phyloP scores from a whole-genome alignment of 441 rosid species.

The Adansonia madagascariensis region DNA sequence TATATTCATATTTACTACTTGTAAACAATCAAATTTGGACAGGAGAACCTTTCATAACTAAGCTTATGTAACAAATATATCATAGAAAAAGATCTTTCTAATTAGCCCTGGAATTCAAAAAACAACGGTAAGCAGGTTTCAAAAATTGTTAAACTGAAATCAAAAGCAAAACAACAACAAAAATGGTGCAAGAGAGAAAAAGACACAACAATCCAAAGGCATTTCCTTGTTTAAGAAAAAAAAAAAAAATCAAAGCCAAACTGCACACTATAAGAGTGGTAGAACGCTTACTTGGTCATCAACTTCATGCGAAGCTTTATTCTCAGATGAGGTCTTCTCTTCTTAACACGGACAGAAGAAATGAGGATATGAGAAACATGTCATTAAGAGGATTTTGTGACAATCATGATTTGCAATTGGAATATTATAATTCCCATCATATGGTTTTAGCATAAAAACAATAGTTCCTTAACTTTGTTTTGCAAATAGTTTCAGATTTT shows the following conservation, averaged over 20 bases:
- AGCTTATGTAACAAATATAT: slow-evolving; percentile 3
- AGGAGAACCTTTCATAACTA: not conserved
- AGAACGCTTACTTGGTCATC: slow-evolving; percentile 53
- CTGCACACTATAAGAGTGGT: not conserved
- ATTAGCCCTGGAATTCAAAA: slow-evolving; percentile 2
- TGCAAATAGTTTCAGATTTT: slow-evolving; percentile 1
- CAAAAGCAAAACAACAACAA: slow-evolving; percentile 14
- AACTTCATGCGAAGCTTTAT: slow-evolving; percentile 33
- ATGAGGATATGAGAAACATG: slow-evolving; percentile 29
- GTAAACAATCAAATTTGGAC: not conserved
- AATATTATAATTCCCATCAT: not conserved
- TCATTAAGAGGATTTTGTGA: not conserved
- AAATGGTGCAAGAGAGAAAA: not conserved
- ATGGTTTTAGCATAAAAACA: slow-evolving; percentile 11
- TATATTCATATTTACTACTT: not conserved
- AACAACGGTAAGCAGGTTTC: not conserved
- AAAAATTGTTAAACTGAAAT: not conserved
- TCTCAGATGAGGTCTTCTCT: slow-evolving; percentile 33
- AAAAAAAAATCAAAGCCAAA: not conserved
- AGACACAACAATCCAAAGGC: slow-evolving; percentile 10
- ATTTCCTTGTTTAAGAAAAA: not conserved
- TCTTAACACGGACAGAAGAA: slow-evolving; percentile 37
- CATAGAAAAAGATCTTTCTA: not conserved
- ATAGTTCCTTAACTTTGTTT: slow-evolving; percentile 9
- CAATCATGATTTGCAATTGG: not conserved